Evolutionary conservation across 768 basidiomycete species (phyloP), one percentile per base, ranked within the genome.

Genomic region (Trametes cinnabarina): DNA sequence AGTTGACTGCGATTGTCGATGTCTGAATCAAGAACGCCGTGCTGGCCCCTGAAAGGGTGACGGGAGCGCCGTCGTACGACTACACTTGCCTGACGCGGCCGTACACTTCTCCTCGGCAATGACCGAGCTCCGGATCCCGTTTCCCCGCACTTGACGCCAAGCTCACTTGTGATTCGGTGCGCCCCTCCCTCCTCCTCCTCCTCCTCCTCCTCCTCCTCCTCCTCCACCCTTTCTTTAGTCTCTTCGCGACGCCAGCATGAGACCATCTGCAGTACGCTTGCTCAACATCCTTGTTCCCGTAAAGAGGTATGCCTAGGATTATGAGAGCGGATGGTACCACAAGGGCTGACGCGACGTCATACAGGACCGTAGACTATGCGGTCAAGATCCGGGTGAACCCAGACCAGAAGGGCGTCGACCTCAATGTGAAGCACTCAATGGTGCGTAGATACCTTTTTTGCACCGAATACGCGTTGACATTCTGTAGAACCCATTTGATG

Each of bases 371-470:
- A 50, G 97, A 98, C 77, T 99, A 92, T 85, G 90, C 94, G 3
- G 94, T 96, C 74, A 98, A 98, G 81, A 97, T 99, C 76, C 90
- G 96, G 50, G 93, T 99, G 48, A 96, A 96, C 71, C 84, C 94
- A 6, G 86, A 90, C 63, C 93, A 97, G 69, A 97, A 94, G 34
- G 97, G 94, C 14, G 85, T 99, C 40, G 96, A 99, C 78, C 87
- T 91, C 55, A 94, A 89, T 72, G 96, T 97, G 65, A 99, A 99
- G 81, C 97, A 99, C 76, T 95, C 94, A 2, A 98, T 99, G 95
- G 96, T 94, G 63, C 64, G 86, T 66, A 9, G 40, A 35, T 2
- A 12, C 35, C 4, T 6, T 57, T 12, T 15, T 0, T 9, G 56
- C 11, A 40, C 1, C 43, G 37, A 17, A 44, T 40, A 43, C 55